These are phyloP conservation scores for Pythium sukuiense DNA, from an alignment of 352 stramenopile species.

Conservation along the genomic window DNA sequence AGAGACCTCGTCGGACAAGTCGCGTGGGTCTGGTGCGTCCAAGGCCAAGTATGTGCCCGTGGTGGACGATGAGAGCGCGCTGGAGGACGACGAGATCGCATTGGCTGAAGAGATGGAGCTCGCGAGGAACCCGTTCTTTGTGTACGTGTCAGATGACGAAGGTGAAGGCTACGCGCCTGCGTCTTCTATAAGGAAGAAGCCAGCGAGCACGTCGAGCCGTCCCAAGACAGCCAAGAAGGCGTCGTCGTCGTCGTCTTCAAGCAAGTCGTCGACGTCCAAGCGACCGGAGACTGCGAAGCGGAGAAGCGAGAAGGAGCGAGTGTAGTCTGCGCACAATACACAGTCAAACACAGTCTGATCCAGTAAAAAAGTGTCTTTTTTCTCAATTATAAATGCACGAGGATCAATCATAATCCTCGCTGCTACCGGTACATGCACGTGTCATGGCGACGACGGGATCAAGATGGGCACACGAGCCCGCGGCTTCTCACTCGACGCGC, in stretches of 20 bases:
- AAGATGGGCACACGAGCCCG: no score
- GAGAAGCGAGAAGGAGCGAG: conserved; percentile 46
- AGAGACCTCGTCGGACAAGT: conserved; percentile 73
- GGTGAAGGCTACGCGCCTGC: conserved; percentile 76
- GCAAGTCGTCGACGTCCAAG: conserved; percentile 50
- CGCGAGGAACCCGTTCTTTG: conserved; percentile 75
- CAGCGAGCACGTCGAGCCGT: conserved; percentile 24
- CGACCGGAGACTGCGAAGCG: conserved; percentile 62
- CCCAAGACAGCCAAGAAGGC: conserved; percentile 66
- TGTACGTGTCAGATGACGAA: conserved; percentile 84
- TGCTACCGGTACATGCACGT: background rate
- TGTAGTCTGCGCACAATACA: conserved; percentile 1
- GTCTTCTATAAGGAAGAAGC: conserved; percentile 46
- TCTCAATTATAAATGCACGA: background rate
- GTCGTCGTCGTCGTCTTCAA: conserved; percentile 38
- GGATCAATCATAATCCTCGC: background rate
- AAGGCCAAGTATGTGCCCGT: conserved; percentile 47
- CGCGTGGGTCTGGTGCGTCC: conserved; percentile 16
- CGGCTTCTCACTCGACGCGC: conserved; percentile 15
- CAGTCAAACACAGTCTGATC: background rate
- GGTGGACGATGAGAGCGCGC: conserved; percentile 22
- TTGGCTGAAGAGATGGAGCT: conserved; percentile 69
- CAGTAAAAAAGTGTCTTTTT: background rate
- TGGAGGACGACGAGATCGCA: conserved; percentile 69
- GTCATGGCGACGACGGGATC: no score